Conservation (phyloP, 164 flowering plant genomes). For the Piper longum region DNA sequence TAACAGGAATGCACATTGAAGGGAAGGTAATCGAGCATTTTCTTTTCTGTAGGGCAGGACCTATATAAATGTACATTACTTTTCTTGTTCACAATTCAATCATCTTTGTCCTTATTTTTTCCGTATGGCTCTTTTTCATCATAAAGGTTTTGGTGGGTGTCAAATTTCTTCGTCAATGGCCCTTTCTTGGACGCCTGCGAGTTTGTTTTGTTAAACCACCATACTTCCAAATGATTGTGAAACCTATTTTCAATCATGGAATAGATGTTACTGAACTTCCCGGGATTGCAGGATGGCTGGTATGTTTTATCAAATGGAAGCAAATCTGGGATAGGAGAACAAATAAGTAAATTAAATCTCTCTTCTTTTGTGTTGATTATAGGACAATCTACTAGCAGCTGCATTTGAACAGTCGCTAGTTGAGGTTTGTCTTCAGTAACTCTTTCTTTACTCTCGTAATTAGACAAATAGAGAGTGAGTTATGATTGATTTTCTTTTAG, state of each 20-base stretch:
- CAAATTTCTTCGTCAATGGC: conserved; percentile 75
- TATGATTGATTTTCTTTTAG: background rate
- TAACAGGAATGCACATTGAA: conserved; percentile 92
- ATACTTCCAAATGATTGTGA: conserved; percentile 93
- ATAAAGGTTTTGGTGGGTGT: conserved; percentile 76
- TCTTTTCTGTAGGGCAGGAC: background rate
- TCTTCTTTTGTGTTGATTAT: conserved; percentile 6
- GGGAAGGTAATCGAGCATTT: conserved; percentile 53
- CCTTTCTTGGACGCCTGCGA: conserved; percentile 73
- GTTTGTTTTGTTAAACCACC: conserved; percentile 95
- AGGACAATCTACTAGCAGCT: conserved; percentile 82
- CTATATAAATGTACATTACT: background rate
- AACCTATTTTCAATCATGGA: conserved; percentile 85
- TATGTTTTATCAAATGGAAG: conserved; percentile 15
- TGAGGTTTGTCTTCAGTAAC: conserved; percentile 40
- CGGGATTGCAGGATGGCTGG: conserved; percentile 97
- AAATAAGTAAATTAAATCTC: background rate
- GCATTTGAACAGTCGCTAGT: conserved; percentile 96
- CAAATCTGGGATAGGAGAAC: background rate
- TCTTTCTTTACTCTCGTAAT: background rate
- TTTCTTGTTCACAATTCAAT: background rate
- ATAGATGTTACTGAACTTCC: conserved; percentile 93
- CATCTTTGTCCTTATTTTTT: background rate
- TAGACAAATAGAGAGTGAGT: background rate
- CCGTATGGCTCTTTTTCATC: background rate